Conservation (phyloP, 192 early-diverging fungal species). For the Rhizophagus prolifer region DNA sequence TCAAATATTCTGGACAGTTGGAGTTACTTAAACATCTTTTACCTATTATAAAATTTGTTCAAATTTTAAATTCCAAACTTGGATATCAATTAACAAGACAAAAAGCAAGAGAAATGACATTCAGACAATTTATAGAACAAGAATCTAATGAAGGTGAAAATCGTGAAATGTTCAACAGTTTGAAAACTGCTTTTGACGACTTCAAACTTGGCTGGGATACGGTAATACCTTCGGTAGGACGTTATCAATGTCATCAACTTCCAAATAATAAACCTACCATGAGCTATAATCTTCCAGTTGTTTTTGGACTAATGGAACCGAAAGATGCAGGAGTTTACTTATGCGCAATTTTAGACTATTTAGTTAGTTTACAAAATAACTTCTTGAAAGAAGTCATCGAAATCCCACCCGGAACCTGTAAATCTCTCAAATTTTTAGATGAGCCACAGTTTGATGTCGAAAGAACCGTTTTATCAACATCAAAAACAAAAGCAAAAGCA, state of each 20-base stretch:
- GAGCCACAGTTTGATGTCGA: background rate
- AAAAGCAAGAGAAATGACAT: background rate
- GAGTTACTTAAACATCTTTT: background rate
- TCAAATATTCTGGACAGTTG: background rate
- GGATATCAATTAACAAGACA: background rate
- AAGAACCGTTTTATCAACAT: background rate
- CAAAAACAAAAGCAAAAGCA: background rate
- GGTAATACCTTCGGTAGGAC: background rate
- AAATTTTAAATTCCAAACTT: background rate
- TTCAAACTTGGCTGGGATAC: background rate
- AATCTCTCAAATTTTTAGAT: slow-evolving; percentile 11
- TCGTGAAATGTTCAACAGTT: background rate
- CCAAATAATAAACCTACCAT: background rate
- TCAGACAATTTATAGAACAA: background rate
- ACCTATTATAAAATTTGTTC: background rate
- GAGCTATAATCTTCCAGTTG: background rate
- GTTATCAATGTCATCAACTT: background rate
- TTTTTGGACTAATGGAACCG: background rate
- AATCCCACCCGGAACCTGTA: slow-evolving; percentile 7
- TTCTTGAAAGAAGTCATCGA: slow-evolving; percentile 9
- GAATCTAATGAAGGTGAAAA: background rate
- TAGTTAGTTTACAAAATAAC: slow-evolving; percentile 3
- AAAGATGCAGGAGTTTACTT: background rate
- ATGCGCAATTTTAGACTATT: background rate
- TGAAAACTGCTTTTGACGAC: background rate